Conservation (phyloP, 164 flowering plant genomes). For the Houttuynia cordata region DNA sequence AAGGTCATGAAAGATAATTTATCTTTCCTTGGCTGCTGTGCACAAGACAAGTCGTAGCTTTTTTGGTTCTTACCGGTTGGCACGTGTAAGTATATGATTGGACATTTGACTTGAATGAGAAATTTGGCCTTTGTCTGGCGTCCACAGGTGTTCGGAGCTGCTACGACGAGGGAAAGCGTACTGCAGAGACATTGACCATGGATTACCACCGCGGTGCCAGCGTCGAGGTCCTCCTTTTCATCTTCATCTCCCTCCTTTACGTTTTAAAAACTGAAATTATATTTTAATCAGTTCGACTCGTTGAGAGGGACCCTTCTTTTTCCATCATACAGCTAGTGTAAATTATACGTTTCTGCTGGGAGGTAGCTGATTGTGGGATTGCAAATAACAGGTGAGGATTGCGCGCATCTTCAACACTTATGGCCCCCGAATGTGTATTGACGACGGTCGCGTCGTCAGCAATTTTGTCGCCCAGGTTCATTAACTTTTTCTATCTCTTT, state of each 20-base stretch:
- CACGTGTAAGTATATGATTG: too few species aligned
- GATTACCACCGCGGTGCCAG: slow-evolving; percentile 36
- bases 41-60: too few species aligned
- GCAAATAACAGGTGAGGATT: slow-evolving; percentile 62
- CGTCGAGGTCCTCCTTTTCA: slow-evolving; percentile 54
- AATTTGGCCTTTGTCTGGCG: slow-evolving; percentile 1
- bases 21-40: not conserved
- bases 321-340: too few species aligned
- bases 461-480: slow-evolving; percentile 92
- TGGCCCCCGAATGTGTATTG: slow-evolving; percentile 95
- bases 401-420: slow-evolving; percentile 95
- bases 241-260: not conserved
- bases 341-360: not conserved
- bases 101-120: too few species aligned
- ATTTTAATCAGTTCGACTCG: too few species aligned
- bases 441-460: slow-evolving; percentile 96
- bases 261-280: not conserved
- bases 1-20: too few species aligned
- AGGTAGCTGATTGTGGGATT: not conserved
- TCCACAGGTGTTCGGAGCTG: slow-evolving; percentile 85
- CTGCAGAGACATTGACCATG: slow-evolving; percentile 21
- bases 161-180: slow-evolving; percentile 21
- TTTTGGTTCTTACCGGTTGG: too few species aligned
- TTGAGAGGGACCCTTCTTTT: too few species aligned
- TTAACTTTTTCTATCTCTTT: not conserved